Base-by-base conservation (phyloP, 768 basidiomycete genomes). In the Suillus subaureus region DNA sequence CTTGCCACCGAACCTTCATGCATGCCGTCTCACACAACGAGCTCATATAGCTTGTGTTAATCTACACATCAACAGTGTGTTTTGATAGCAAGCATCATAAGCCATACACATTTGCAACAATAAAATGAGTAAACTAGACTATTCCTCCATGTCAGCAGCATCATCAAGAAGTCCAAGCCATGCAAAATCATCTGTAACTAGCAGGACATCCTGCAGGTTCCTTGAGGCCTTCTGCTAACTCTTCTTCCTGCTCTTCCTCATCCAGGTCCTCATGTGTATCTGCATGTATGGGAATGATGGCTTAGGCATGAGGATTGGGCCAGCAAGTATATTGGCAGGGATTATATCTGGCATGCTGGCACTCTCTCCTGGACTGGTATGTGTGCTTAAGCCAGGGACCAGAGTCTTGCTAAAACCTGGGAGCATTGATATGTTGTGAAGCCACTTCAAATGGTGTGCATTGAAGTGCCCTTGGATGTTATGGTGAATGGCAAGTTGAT, bases 391-490 rank as follows among this genome's bases (percentile, higher is more conserved):
- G 18, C 68, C 68, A 33, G 61, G 68, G 3, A 37, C 11, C 1
- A 68, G 23, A 6, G 42, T 57, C 0, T 68, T 61, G 18, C 47
- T 68, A 40, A 70, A 70, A 6, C 69, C 67, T 1, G 31, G 11
- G 12, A 70, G 67, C 3, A 2, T 26, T 13, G 68, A 42, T 37
- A 70, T 68, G 9, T 70, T 13, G 8, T 42, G 43, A 52, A 70
- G 64, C 15, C 31, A 47, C 8, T 51, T 62, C 26, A 70, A 5
- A 47, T 70, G 69, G 21, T 8, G 11, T 3, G 31, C 18, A 18
- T 64, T 67, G 55, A 67, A 70, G 15, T 61, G 63, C 1, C 64
- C 58, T 28, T 62, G 33, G n/a, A 56, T 62, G 21, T 47, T 65
- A 6, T 47, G 31, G 37, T 64, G 49, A 8, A 68, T 37, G 21